phyloP scores from a whole-genome alignment of 2,329 filamentous ascomycete genomes.

The Ophiocordyceps robertsii region DNA sequence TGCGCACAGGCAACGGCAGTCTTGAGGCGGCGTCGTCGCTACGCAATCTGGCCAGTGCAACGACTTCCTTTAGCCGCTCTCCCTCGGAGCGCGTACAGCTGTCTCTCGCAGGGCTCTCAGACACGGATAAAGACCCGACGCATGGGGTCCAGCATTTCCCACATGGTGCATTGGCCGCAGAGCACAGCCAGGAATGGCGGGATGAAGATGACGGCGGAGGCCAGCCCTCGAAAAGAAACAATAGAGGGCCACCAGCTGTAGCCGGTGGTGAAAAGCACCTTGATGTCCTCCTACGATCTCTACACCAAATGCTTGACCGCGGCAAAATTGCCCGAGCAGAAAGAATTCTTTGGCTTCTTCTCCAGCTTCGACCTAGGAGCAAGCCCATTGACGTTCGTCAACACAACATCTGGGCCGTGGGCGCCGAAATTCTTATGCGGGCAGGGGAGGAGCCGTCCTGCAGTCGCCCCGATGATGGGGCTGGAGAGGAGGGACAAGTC shows the following conservation, averaged over 20 bases:
- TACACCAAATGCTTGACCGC: slow-evolving; percentile 59
- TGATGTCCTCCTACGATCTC: slow-evolving; percentile 50
- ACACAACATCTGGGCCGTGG: slow-evolving; percentile 66
- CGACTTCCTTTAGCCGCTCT: slow-evolving; percentile 43
- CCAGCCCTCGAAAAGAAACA: slow-evolving; percentile 33
- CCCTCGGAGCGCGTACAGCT: slow-evolving; percentile 39
- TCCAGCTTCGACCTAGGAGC: slow-evolving; percentile 34
- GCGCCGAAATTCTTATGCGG: slow-evolving; percentile 70
- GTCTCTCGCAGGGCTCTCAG: slow-evolving; percentile 35
- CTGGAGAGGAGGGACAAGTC: not conserved
- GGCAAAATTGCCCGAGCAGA: slow-evolving; percentile 60
- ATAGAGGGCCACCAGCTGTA: not conserved
- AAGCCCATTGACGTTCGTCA: slow-evolving; percentile 52
- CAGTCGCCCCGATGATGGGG: not conserved
- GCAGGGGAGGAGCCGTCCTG: slow-evolving; percentile 24
- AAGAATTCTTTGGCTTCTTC: slow-evolving; percentile 60
- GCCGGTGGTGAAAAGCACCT: slow-evolving; percentile 34
- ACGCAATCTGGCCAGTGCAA: slow-evolving; percentile 19
- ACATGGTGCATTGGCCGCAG: slow-evolving; percentile 24
- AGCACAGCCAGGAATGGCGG: slow-evolving; percentile 3
- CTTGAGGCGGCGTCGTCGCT: slow-evolving; percentile 2
- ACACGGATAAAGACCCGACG: slow-evolving; percentile 30
- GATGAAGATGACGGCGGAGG: not conserved
- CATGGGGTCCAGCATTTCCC: slow-evolving; percentile 31
- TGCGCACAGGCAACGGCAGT: not conserved